Evolutionary conservation across 148 eudicot species (phyloP).

Genomic region (Rhododendron simsii): DNA sequence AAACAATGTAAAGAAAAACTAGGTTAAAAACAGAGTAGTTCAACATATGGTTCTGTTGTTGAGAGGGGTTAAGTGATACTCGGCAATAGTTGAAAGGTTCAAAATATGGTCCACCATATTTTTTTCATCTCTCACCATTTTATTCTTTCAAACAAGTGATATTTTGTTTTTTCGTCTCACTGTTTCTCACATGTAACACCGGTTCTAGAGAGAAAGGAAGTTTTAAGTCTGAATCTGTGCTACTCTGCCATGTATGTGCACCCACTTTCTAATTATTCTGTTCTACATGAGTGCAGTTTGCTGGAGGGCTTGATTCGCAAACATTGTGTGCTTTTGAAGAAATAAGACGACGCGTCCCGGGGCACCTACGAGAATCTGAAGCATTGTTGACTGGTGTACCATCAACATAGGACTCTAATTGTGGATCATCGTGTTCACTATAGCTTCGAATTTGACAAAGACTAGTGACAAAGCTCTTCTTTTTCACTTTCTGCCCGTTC

Average conservation of each 20-base stretch:
- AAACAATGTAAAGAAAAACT: not conserved
- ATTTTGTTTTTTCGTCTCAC: not conserved
- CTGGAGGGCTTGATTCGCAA: slow-evolving; percentile 29
- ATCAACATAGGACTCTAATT: not conserved
- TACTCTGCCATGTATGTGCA: not conserved
- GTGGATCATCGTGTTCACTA: not conserved
- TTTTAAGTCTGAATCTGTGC: not conserved
- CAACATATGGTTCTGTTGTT: not conserved
- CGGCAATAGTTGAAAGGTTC: not conserved
- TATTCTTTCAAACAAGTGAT: not conserved
- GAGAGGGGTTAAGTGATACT: not conserved
- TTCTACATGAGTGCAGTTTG: slow-evolving; percentile 14
- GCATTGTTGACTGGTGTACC: slow-evolving; percentile 17
- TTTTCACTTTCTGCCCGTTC: not conserved
- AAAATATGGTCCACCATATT: not conserved
- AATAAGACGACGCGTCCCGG: slow-evolving; percentile 20
- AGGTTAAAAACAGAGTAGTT: not conserved
- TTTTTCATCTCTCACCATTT: not conserved
- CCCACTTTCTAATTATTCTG: not conserved
- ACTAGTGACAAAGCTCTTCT: not conserved
- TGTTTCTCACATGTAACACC: not conserved
- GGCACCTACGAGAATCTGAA: slow-evolving; percentile 14
- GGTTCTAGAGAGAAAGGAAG: not conserved
- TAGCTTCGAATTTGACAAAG: not conserved
- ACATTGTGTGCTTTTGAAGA: slow-evolving; percentile 27